Evolutionary conservation across 495 filamentous ascomycete species (phyloP), one percentile per base, ranked within the genome.

Genomic region (Penicillium dipodomyicola): DNA sequence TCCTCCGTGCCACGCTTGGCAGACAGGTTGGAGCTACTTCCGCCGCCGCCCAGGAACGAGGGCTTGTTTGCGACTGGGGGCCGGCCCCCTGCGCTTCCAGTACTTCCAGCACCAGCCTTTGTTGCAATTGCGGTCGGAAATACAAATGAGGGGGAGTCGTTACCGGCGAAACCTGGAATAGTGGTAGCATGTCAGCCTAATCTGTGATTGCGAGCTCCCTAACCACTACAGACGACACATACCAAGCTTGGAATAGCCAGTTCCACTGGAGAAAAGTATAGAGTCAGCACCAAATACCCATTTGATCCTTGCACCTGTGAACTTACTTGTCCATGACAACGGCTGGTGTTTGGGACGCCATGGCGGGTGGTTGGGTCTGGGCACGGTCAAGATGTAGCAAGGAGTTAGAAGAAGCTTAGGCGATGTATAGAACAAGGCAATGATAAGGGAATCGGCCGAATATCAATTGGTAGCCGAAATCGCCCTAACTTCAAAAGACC

Each of bases 281-380:
- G 44, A 55, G 56, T 65, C 55, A 65, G 57, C 57, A 72, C 70
- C 43, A 17, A 15, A 43, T 49, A 54, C 54, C 62, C 40, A 0
- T 22, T 23, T 41, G 17, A 39, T 40, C 45, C 5, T 39, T 27
- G 41, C 17, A 35, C n/a, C 22, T 37, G 15, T 63, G 46, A 58
- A 82, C 94, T 65, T 87, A 98, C 94, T 98, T 98, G 94, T 98
- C 94, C 91, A 98, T 98, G 90, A 98, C 94, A 96, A 98, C 95
- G 88, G 94, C 94, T 61, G 94, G 94, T 69, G 94, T 97, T 87
- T 97, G 92, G 79, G 86, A 86, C 63, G 94, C 90, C 94, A 98
- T 98, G 68, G 67, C 69, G 67, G 64, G 61, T 56, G 64, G 60
- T 49, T 40, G 58, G 57, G 61, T 52, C 54, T 60, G 49, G 52